These are phyloP conservation scores for Termitomyces sp. DNA, from an alignment of 768 basidiomycete genomes.

Conservation along the genomic window DNA sequence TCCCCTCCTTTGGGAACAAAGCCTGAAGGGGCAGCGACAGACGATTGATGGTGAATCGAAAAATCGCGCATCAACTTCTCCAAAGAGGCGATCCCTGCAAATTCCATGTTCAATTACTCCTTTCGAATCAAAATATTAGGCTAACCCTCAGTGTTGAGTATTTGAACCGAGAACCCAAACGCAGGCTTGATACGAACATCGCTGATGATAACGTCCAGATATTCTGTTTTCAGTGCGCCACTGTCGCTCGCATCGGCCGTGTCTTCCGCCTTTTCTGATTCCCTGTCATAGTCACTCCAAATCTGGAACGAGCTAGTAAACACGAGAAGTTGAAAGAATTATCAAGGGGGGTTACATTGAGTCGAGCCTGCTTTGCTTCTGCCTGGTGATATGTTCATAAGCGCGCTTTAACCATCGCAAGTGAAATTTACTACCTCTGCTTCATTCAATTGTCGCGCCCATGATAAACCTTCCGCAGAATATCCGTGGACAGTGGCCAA, in stretches of 20 bases:
- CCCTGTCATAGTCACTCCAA: conserved; percentile 82
- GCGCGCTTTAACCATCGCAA: background rate
- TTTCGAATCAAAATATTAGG: background rate
- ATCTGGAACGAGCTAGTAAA: conserved; percentile 45
- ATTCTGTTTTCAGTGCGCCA: conserved; percentile 73
- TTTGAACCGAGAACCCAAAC: conserved; percentile 89
- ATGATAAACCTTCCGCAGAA: conserved; percentile 80
- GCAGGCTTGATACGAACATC: conserved; percentile 73
- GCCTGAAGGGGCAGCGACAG: conserved; percentile 52
- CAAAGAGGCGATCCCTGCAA: conserved; percentile 79
- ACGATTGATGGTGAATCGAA: conserved; percentile 75
- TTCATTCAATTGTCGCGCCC: conserved; percentile 74
- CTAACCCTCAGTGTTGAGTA: conserved; percentile 86
- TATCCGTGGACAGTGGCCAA: conserved; percentile 85
- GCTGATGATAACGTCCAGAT: conserved; percentile 89
- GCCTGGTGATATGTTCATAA: conserved; percentile 34
- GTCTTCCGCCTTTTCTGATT: conserved; percentile 54
- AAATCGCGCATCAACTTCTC: conserved; percentile 96
- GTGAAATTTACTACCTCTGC: conserved; percentile 59
- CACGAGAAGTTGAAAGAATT: background rate
- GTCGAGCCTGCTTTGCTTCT: conserved; percentile 76
- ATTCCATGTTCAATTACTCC: background rate
- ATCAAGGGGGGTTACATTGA: conserved; percentile 55
- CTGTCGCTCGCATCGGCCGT: conserved; percentile 39
- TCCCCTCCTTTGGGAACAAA: conserved; percentile 85